These are phyloP conservation scores for Tulasnella sp. DNA, from an alignment of 768 basidiomycete species.

Conservation along the genomic window DNA sequence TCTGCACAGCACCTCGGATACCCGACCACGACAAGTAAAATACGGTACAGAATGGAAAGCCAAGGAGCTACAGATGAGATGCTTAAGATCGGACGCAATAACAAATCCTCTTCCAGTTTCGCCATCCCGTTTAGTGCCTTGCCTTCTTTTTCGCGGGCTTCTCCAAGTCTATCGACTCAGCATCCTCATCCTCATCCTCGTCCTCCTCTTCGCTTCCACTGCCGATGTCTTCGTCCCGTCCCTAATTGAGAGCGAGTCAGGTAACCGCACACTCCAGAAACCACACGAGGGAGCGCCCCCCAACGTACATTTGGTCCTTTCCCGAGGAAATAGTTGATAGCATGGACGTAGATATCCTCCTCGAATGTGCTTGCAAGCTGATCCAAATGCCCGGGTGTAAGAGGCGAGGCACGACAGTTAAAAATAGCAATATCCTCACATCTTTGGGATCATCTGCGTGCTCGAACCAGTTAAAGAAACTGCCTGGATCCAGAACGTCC, in stretches of 20 bases:
- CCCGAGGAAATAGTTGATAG: slow-evolving; percentile 75
- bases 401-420: not conserved
- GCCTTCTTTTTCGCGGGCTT: slow-evolving; percentile 48
- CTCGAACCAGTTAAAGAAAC: slow-evolving; percentile 87
- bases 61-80: not conserved
- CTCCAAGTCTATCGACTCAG: slow-evolving; percentile 81
- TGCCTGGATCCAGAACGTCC: slow-evolving; percentile 57
- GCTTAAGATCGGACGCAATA: not conserved
- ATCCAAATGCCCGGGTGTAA: slow-evolving; percentile 34
- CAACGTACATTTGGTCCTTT: slow-evolving; percentile 22
- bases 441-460: slow-evolving; percentile 54
- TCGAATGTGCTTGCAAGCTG: slow-evolving; percentile 57
- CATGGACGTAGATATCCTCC: slow-evolving; percentile 72
- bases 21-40: not conserved
- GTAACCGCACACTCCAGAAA: not conserved
- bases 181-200: slow-evolving; percentile 50
- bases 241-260: slow-evolving; percentile 33
- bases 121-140: slow-evolving; percentile 6
- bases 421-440: slow-evolving; percentile 27
- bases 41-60: not conserved
- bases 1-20: not conserved
- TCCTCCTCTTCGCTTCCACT: slow-evolving; percentile 62
- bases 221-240: slow-evolving; percentile 53
- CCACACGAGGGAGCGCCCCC: not conserved
- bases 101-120: not conserved